Conservation (phyloP, 208 protist species). For the Entamoeba histolytica region DNA sequence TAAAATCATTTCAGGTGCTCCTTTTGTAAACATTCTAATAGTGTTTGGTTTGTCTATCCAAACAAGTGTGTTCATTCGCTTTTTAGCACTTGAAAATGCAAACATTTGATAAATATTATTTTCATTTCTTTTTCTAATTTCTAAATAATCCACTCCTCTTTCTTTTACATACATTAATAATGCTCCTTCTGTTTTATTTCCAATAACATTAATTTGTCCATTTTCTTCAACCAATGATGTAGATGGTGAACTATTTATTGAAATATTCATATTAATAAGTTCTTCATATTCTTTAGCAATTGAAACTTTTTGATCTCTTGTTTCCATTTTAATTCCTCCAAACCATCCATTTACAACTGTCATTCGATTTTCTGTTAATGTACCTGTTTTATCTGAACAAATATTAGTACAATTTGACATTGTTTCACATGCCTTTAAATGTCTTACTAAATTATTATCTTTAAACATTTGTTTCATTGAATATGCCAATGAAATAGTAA, state of each 20-base stretch:
- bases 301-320: not conserved
- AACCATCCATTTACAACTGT: slow-evolving; percentile 60
- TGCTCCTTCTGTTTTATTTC: slow-evolving; percentile 57
- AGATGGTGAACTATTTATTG: not conserved
- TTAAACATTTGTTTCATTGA: slow-evolving; percentile 85
- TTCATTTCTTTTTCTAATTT: not conserved
- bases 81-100: slow-evolving; percentile 34
- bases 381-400: slow-evolving; percentile 88
- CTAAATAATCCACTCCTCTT: slow-evolving; percentile 17
- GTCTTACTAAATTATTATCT: slow-evolving; percentile 89
- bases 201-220: slow-evolving; percentile 23
- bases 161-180: slow-evolving; percentile 33
- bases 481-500: slow-evolving; percentile 82
- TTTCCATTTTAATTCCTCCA: not conserved
- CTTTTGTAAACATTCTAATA: slow-evolving; percentile 48
- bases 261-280: not conserved
- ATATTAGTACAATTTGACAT: slow-evolving; percentile 72
- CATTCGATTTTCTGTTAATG: slow-evolving; percentile 84
- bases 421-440: slow-evolving; percentile 76
- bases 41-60: not conserved
- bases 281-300: not conserved
- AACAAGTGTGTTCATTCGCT: slow-evolving; percentile 34
- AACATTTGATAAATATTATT: slow-evolving; percentile 1
- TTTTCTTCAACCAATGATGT: not conserved
- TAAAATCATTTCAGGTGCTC: slow-evolving; percentile 61